Base-by-base conservation (phyloP, 179 eudicot genomes). In the Nepenthes alata region DNA sequence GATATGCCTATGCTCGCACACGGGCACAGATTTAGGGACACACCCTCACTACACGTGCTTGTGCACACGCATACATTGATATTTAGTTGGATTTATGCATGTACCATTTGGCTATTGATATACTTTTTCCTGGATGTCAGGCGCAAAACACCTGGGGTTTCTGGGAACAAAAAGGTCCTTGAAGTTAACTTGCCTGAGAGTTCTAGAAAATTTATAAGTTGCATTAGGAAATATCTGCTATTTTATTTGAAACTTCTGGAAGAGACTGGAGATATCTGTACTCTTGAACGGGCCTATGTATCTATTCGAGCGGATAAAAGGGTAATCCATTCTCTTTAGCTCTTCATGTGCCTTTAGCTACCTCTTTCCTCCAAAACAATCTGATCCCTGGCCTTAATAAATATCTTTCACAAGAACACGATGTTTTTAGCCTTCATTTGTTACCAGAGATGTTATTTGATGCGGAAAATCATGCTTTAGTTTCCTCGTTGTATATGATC, bases 141-240 rank as follows among this genome's bases (percentile, higher is more conserved):
- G 79, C 97, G 97, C 74, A 94, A 81, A 73, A 75, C 94, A 62
- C 87, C 91, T 59, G 78, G 82, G 60, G 80, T 74, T 63, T 72
- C 83, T 59, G 88, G 97, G 59, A 83, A 75, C 77, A 85, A 74
- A 74, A 91, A 70, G 78, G 67, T 63, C 57, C 89, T 94, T 61
- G 99, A 94, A 82, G 99, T 94, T 66, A 85, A 90, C 78, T 74
- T 94, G 65, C 82, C 99, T 47, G 97, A 94, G 77, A 94, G 95
- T 76, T 90, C 97, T 38, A 87, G 99, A 16, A 94, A 94, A 70
- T 94, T 85, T 72, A 94, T 94, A 65, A 90, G 97, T 62, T 94
- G 90, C 80, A 82, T 94, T 59, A 72, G 99, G 73, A 94, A 94
- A 79, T 94, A 94, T 75, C 74, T 94, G 59, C 65, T 90, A 57